Conservation (phyloP, 805 yeast genomes). For the Hyphopichia homilentoma region DNA sequence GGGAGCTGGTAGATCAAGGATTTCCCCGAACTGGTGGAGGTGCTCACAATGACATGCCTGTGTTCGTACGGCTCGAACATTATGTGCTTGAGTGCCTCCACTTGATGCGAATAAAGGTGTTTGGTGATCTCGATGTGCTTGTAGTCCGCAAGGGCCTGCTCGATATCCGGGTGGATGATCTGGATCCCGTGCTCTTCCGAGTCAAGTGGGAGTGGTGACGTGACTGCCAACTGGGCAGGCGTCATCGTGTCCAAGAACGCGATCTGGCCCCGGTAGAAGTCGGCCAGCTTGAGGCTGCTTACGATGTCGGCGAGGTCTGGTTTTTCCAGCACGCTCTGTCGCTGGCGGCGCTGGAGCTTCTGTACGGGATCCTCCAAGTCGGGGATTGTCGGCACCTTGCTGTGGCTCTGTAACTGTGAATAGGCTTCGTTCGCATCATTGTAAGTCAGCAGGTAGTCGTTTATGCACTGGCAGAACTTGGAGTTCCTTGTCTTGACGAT, state of each 20-base stretch:
- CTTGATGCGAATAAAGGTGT: slow-evolving; percentile 75
- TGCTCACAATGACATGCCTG: slow-evolving; percentile 79
- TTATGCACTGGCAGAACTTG: slow-evolving; percentile 38
- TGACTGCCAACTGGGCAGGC: slow-evolving; percentile 44
- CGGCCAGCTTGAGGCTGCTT: slow-evolving; percentile 40
- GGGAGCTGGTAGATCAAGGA: slow-evolving; percentile 91
- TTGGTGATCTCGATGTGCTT: slow-evolving; percentile 42
- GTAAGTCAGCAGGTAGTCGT: slow-evolving; percentile 9
- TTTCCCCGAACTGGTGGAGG: slow-evolving; percentile 95
- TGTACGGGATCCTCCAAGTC: slow-evolving; percentile 51
- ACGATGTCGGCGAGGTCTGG: slow-evolving; percentile 50
- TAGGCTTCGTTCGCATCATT: slow-evolving; percentile 31
- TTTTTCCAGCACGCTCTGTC: slow-evolving; percentile 3
- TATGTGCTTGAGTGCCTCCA: slow-evolving; percentile 64
- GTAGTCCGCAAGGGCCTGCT: slow-evolving; percentile 45
- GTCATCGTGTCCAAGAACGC: slow-evolving; percentile 45
- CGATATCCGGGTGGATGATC: slow-evolving; percentile 44
- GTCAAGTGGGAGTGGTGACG: slow-evolving; percentile 38
- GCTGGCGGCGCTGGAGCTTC: slow-evolving; percentile 8
- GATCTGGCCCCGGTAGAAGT: slow-evolving; percentile 63
- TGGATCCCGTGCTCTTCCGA: slow-evolving; percentile 13
- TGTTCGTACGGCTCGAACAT: slow-evolving; percentile 7
- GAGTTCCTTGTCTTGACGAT: slow-evolving; percentile 56
- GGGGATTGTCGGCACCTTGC: slow-evolving; percentile 46
- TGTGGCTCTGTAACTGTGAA: slow-evolving; percentile 34